Percentiles rank a stretch among this genome's conserved stretches.
phyloP scores from a whole-genome alignment of 176 grass and related monocot species.

The Tillandsia leiboldiana region DNA sequence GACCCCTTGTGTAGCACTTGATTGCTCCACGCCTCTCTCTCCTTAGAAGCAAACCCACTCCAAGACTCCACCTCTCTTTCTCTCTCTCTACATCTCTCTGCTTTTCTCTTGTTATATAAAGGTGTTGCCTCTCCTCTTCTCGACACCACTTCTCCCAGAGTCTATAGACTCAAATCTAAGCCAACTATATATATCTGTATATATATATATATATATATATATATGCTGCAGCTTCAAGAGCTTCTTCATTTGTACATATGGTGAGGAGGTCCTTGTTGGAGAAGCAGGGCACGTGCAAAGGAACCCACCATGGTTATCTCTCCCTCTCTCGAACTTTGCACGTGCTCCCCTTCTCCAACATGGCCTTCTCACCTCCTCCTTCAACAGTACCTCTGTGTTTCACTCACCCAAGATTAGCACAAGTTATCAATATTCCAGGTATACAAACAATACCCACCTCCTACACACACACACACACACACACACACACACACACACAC shows the following conservation, averaged over 20 bases:
- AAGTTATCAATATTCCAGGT: neutral
- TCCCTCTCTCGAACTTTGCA: slow-evolving; percentile 29
- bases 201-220: too few species aligned
- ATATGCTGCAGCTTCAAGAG: neutral
- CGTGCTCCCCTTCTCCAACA: slow-evolving; percentile 98
- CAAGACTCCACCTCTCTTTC: slow-evolving; percentile 27
- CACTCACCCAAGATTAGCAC: neutral
- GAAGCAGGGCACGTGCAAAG: slow-evolving; percentile 97
- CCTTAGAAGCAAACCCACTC: slow-evolving; percentile 35
- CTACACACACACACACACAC: too few species aligned
- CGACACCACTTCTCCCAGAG: slow-evolving; percentile 1
- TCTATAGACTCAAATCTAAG: neutral
- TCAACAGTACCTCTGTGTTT: neutral
- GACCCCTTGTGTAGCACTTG: neutral
- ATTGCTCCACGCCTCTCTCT: slow-evolving; percentile 1
- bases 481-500: too few species aligned
- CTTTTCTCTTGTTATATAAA: slow-evolving; percentile 44
- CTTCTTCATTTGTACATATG: slow-evolving; percentile 6
- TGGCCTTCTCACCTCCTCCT: slow-evolving; percentile 46
- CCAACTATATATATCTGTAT: too few species aligned
- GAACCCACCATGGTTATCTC: neutral
- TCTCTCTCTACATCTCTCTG: neutral
- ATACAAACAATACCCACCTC: too few species aligned
- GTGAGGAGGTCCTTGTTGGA: slow-evolving; percentile 80
- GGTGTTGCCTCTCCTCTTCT: neutral